Percentiles rank a stretch among this genome's conserved stretches.
phyloP scores from a whole-genome alignment of 202 grass and related monocot species.

The Brachypodium distachyon region DNA sequence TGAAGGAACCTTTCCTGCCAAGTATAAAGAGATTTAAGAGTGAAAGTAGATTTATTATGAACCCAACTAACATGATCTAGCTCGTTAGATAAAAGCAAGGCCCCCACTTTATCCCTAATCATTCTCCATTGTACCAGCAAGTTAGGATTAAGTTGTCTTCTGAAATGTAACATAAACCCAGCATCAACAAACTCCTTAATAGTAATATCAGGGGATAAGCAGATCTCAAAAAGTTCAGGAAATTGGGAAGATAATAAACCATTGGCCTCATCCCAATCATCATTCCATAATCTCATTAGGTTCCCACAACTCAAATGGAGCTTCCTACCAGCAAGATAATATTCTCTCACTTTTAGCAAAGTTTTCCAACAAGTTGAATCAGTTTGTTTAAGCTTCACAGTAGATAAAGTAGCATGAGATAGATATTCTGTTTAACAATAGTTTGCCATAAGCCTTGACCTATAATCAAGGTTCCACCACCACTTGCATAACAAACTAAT shows the following conservation, averaged over 20 bases:
- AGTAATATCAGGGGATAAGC: neutral
- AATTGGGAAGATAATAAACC: neutral
- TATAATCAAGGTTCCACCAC: neutral
- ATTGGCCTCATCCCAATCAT: too few relatives aligned
- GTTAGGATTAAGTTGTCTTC: neutral
- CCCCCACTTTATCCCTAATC: neutral
- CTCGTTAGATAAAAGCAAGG: neutral
- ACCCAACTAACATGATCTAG: neutral
- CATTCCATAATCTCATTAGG: neutral
- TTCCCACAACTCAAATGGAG: neutral
- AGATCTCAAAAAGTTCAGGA: neutral
- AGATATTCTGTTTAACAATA: neutral
- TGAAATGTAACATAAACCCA: neutral
- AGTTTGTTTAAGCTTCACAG: accelerated
- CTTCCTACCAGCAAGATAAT: neutral
- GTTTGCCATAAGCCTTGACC: neutral
- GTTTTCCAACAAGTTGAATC: neutral
- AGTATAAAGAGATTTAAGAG: neutral
- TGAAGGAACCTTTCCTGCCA: neutral
- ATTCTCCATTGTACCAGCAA: neutral
- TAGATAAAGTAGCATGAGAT: neutral
- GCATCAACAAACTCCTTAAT: neutral
- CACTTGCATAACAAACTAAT: neutral
- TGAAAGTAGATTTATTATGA: neutral
- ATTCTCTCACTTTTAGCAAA: neutral